Conservation (phyloP, 257 asterid genomes). For the Lycium ferocissimum region DNA sequence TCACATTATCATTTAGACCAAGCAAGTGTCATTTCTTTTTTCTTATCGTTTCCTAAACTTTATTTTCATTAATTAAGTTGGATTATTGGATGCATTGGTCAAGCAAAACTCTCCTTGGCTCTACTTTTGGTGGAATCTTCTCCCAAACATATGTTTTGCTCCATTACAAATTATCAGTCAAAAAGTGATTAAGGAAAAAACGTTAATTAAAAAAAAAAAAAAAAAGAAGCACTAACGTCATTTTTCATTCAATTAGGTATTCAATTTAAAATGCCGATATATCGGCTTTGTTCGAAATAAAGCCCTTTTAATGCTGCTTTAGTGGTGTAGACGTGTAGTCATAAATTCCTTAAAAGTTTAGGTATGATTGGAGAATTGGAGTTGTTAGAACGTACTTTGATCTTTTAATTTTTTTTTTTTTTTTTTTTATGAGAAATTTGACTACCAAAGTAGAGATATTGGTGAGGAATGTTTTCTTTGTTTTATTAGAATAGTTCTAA, state of each 20-base stretch:
- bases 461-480: neutral
- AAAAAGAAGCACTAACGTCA: neutral
- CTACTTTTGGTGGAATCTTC: neutral
- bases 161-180: slow-evolving; percentile 24
- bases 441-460: neutral
- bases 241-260: neutral
- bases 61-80: slow-evolving; percentile 5
- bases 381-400: neutral
- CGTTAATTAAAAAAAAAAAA: neutral
- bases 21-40: neutral
- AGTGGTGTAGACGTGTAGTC: neutral
- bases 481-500: neutral
- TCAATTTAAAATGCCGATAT: neutral
- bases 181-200: slow-evolving; percentile 20
- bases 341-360: neutral
- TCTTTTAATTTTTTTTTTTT: too few relatives aligned
- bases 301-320: neutral
- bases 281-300: neutral
- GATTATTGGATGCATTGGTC: slow-evolving; percentile 20
- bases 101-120: slow-evolving; percentile 17
- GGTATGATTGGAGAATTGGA: neutral
- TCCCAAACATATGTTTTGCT: slow-evolving; percentile 10
- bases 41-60: neutral
- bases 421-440: neutral
- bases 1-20: neutral